phyloP scores from a whole-genome alignment of 2,329 filamentous ascomycete genomes.

The Beauveria medogensis region DNA sequence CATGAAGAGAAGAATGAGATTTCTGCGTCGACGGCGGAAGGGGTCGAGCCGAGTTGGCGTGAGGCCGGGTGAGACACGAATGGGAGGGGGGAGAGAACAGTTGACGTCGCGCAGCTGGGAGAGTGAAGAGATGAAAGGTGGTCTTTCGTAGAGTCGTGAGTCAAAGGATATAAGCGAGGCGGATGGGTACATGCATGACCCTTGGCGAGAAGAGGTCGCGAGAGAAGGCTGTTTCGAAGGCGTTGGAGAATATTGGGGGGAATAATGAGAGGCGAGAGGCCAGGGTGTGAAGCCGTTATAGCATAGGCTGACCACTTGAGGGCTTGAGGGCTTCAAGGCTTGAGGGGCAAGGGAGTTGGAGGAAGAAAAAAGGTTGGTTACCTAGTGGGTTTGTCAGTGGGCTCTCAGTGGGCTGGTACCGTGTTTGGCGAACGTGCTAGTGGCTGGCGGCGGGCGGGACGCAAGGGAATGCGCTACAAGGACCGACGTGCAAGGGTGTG shows the following conservation, averaged over 20 bases:
- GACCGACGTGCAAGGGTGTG: neutral
- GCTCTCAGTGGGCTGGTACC: neutral
- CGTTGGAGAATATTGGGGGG: conserved; percentile 1
- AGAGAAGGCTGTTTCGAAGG: neutral
- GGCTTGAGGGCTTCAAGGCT: no score
- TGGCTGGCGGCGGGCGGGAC: neutral
- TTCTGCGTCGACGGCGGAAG: conserved; percentile 4
- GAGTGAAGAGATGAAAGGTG: neutral
- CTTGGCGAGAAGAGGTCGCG: neutral
- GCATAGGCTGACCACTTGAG: neutral
- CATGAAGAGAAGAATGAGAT: neutral
- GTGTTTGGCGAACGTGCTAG: neutral
- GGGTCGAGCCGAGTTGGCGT: neutral
- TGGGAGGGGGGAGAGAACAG: neutral
- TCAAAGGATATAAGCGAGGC: neutral
- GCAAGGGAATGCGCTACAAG: conserved; percentile 1
- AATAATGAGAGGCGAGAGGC: neutral
- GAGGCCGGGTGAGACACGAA: conserved; percentile 8
- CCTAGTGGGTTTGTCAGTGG: neutral
- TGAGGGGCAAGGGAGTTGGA: neutral
- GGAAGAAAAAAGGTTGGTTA: no score
- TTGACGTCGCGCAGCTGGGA: neutral
- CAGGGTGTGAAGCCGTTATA: conserved; percentile 5
- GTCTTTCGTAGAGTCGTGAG: neutral
- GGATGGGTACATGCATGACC: neutral